Evolutionary conservation across 2,329 filamentous ascomycete species (phyloP), one percentile per base, ranked within the genome.

Genomic region (Lachnellula hyalina): DNA sequence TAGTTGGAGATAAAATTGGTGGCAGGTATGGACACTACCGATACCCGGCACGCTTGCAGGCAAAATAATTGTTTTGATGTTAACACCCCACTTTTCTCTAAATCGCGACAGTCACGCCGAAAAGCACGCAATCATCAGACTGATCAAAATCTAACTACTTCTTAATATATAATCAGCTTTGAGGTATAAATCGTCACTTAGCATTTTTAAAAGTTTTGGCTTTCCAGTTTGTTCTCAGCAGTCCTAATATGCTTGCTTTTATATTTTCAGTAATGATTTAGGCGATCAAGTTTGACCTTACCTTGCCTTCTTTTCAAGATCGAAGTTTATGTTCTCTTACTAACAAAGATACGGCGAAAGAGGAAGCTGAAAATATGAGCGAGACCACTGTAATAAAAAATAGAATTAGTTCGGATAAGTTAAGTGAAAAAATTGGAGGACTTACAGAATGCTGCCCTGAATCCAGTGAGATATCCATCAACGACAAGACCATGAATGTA

Each of bases 401-500:
- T 12, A 32, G 52, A 5, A 25, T 38, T 40, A 40, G 47, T 47
- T 17, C 45, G 6, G 1, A 44, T n/a, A 23, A 28, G 21, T 19
- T n/a, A 25, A 12, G n/a, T n/a, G 5, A 28, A n/a, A 25, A 21
- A 15, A 23, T 25, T 12, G 19, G 6, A 23, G 14, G 17, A 51
- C 48, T 17, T 48, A 55, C 53, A 12, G 21, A 55, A 55, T 7
- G 25, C 32, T 38, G 53, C 53, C 36, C 38, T 47, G 34, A 55
- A 55, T 2, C 53, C 53, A 19, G 15, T 40, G 6, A 55, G 44
- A 48, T 55, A 55, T 38, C 53, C 48, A 34, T 49, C 25, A 42
- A 55, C 48, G 19, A 55, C 53, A 15, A 55, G 21, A 5, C 44
- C 14, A 47, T 56, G 56, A 7, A 47, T 44, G n/a, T 51, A 44